Evolutionary conservation across 2,329 filamentous ascomycete genomes (phyloP), one percentile per base, ranked within the genome.

Genomic region (Fusarium fracticaudum): DNA sequence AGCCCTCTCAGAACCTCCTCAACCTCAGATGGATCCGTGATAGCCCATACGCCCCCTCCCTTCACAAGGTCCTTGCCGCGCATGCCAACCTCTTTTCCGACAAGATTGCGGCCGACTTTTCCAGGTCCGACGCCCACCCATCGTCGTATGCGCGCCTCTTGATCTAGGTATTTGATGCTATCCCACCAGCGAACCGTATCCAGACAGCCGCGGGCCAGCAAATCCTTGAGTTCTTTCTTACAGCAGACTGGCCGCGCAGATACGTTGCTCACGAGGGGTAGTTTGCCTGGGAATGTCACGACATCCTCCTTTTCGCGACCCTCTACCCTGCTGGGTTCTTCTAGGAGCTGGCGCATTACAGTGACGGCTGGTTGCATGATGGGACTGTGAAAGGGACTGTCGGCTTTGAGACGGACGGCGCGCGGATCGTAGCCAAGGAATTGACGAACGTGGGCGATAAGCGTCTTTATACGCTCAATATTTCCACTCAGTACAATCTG

Each of bases 181-280:
- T 97, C 94, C 91, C 95, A 98, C 96, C 96, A 98, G 67, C 90
- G 88, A 47, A 98, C 94, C 37, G 95, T 98, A 84, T 98, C 94
- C n/a, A 96, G 91, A 71, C 93, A 95, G 79, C 95, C 93, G 55
- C 94, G 85, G 3, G 95, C 92, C 57, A 98, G 85, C 51, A 97
- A 84, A 72, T 97, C 91, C 80, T 94, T 94, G 38, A 98, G 85
- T 72, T 97, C 90, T 45, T 90, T 90, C 76, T 90, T 91, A 73
- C 89, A 93, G 72, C 86, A 81, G 76, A 98, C 97, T 2, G 95
- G 95, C 61, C 91, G 84, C 8, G 93, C 95, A 13, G 91, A 93
- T 48, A 98, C 93, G 81, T 98, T 98, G 78, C 93, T 95, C 60
- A 98, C 87, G 78, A 94, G 96, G 10, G 93, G 92, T 75, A 97